Evolutionary conservation across 2,329 filamentous ascomycete genomes (phyloP).

Genomic region (Esteya vermicola): DNA sequence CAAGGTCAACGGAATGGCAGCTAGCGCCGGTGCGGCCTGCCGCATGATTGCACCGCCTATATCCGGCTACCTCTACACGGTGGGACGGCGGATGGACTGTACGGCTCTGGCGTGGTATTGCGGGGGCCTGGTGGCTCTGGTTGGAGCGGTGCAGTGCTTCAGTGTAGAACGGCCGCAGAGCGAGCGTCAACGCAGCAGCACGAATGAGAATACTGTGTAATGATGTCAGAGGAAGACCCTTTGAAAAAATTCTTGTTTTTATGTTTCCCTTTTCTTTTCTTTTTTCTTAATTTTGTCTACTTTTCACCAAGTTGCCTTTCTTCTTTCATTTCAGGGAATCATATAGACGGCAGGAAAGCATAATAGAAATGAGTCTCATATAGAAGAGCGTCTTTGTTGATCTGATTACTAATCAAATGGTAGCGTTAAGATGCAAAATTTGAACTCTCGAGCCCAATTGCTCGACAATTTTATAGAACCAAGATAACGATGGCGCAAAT

Average conservation of each 20-base stretch:
- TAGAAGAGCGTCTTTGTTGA: too few relatives aligned
- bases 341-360: too few relatives aligned
- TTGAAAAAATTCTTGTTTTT: too few relatives aligned
- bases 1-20: slow-evolving; percentile 51
- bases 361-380: too few relatives aligned
- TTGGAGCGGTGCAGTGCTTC: slow-evolving; percentile 48
- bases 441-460: background rate
- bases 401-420: too few relatives aligned
- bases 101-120: slow-evolving; percentile 51
- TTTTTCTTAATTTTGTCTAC: too few relatives aligned
- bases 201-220: too few relatives aligned
- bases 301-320: too few relatives aligned
- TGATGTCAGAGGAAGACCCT: too few relatives aligned
- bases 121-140: slow-evolving; percentile 38
- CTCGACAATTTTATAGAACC: background rate
- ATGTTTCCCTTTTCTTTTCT: too few relatives aligned
- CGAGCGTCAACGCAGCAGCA: background rate
- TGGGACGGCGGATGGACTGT: slow-evolving; percentile 43
- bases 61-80: slow-evolving; percentile 46
- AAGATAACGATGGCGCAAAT: slow-evolving; percentile 9
- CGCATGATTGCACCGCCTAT: slow-evolving; percentile 54
- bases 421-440: too few relatives aligned
- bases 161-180: slow-evolving; percentile 24
- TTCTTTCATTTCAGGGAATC: too few relatives aligned
- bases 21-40: slow-evolving; percentile 50